Percentiles rank a stretch among this genome's conserved stretches.
phyloP scores from a whole-genome alignment of 1,284 basidiomycete genomes.

The Heterobasidion occidentale region DNA sequence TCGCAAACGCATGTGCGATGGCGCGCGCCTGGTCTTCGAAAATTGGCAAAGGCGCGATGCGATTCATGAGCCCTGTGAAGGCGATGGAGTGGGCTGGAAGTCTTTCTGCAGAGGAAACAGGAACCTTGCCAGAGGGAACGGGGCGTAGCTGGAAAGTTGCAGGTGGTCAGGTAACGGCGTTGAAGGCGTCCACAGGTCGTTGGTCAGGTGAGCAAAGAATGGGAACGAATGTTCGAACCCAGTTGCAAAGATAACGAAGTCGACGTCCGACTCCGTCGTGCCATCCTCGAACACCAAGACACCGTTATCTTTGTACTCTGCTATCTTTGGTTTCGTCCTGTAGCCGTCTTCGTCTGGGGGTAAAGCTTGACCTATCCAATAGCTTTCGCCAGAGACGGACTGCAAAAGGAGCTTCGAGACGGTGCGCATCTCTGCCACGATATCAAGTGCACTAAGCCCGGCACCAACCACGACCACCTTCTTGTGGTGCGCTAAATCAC shows the following conservation, averaged over 20 bases:
- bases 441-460: slow-evolving; percentile 65
- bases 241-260: slow-evolving; percentile 64
- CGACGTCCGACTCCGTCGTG: slow-evolving; percentile 42
- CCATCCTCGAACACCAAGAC: slow-evolving; percentile 55
- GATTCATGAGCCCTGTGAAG: slow-evolving; percentile 54
- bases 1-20: slow-evolving; percentile 41
- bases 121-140: slow-evolving; percentile 55
- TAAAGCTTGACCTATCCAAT: slow-evolving; percentile 11
- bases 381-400: slow-evolving; percentile 34
- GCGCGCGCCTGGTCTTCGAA: slow-evolving; percentile 63
- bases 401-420: slow-evolving; percentile 38
- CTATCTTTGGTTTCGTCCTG: slow-evolving; percentile 36
- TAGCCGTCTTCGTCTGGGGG: slow-evolving; percentile 27
- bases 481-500: slow-evolving; percentile 26
- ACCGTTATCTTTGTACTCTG: slow-evolving; percentile 33
- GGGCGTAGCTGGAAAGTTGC: slow-evolving; percentile 52
- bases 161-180: slow-evolving; percentile 40
- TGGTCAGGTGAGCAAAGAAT: slow-evolving; percentile 43
- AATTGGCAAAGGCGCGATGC: slow-evolving; percentile 56
- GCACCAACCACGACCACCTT: slow-evolving; percentile 62
- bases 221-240: slow-evolving; percentile 61
- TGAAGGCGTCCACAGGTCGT: slow-evolving; percentile 30
- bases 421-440: slow-evolving; percentile 46
- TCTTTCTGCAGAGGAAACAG: slow-evolving; percentile 40
- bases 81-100: slow-evolving; percentile 45